Conservation (phyloP, 108 stramenopile genomes). For the Aureococcus anophagefferens region DNA sequence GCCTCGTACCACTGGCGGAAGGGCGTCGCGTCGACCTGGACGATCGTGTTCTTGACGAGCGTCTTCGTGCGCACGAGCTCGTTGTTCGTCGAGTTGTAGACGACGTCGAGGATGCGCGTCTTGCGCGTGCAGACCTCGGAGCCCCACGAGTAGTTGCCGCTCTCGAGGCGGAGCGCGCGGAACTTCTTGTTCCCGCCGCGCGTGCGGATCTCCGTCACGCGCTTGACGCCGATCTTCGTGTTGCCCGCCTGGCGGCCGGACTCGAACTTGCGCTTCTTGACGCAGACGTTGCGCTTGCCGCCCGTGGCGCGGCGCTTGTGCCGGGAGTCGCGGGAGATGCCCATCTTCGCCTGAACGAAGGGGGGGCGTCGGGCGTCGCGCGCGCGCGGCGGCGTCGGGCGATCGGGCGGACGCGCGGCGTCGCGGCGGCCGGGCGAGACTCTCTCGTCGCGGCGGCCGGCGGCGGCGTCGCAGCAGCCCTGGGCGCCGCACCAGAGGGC, state of each 20-base stretch:
- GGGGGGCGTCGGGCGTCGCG: too few relatives aligned
- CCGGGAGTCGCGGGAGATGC: constrained; percentile 94
- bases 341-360: too few relatives aligned
- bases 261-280: constrained; percentile 99
- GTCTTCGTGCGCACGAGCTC: constrained; percentile 99
- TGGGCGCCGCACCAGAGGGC: too few relatives aligned
- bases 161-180: constrained; percentile 89
- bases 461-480: too few relatives aligned
- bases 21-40: constrained; percentile 93
- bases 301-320: constrained; percentile 99
- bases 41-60: constrained; percentile 95
- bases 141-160: constrained; percentile 98
- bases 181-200: constrained; percentile 94
- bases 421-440: too few relatives aligned
- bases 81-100: constrained; percentile 99
- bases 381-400: too few relatives aligned
- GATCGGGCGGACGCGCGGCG: too few relatives aligned
- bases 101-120: constrained; percentile 96
- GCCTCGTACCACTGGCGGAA: constrained; percentile 96
- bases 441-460: too few relatives aligned
- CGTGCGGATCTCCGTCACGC: constrained; percentile 76
- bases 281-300: constrained; percentile 84
- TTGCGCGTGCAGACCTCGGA: constrained; percentile 95
- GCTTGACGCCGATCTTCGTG: constrained; percentile 93
- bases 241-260: constrained; percentile 91